phyloP scores from a whole-genome alignment of 2,329 filamentous ascomycete genomes.

The Cercospora brassicicola region DNA sequence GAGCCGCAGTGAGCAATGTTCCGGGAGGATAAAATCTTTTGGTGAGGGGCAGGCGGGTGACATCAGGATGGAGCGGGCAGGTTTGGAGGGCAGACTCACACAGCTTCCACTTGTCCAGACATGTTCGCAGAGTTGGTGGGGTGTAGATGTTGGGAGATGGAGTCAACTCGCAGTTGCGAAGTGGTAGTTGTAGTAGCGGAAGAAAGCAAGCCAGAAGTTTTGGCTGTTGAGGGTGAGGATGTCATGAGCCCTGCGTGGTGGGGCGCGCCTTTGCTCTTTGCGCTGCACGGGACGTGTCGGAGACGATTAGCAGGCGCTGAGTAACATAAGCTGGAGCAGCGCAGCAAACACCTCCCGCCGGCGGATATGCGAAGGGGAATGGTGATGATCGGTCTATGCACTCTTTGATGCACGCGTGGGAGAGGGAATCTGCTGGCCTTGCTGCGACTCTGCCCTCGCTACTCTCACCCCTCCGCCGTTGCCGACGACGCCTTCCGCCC shows the following conservation, averaged over 20 bases:
- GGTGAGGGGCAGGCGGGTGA: constrained; percentile 13
- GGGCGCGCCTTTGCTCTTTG: constrained; percentile 1
- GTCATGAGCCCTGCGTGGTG: constrained; percentile 6
- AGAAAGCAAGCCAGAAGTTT: not conserved
- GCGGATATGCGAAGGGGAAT: not conserved
- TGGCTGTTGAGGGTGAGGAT: constrained; percentile 14
- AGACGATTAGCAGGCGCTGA: constrained; percentile 5
- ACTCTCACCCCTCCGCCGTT: constrained; percentile 3
- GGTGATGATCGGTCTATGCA: not conserved
- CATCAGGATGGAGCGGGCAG: not conserved
- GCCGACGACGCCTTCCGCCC: constrained; percentile 8
- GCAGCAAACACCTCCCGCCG: not conserved
- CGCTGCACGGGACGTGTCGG: constrained; percentile 9
- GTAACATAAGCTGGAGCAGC: not conserved
- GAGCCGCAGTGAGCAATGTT: constrained; percentile 12
- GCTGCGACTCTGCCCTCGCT: not conserved
- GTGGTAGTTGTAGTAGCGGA: constrained; percentile 12
- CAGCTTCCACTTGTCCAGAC: constrained; percentile 23
- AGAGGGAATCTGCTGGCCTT: not conserved
- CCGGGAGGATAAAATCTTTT: constrained; percentile 17
- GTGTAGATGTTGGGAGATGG: constrained; percentile 23
- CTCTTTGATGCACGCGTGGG: not conserved
- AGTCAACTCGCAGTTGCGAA: constrained; percentile 21
- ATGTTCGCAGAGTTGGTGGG: constrained; percentile 18
- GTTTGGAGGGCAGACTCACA: constrained; percentile 24